Percentiles rank a stretch among this genome's conserved stretches.
Conservation (phyloP, 2,329 filamentous ascomycete genomes). For the Phialophora tarda region DNA sequence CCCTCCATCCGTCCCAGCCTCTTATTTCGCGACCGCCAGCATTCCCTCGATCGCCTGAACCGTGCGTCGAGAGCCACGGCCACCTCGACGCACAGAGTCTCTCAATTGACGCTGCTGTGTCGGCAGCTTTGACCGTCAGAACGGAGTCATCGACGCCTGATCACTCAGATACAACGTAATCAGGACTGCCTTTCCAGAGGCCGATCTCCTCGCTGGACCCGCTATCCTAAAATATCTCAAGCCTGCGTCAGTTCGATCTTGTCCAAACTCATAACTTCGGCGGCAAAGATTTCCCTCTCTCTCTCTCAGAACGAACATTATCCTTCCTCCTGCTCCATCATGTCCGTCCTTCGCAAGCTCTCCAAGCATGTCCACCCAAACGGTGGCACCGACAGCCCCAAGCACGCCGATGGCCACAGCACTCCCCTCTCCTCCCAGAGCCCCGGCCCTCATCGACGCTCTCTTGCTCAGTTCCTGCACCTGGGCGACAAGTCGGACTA, state of each 20-base stretch:
- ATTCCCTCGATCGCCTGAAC: background rate
- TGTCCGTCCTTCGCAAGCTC: conserved; percentile 41
- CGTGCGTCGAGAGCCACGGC: background rate
- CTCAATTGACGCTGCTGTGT: conserved; percentile 8
- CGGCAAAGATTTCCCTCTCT: background rate
- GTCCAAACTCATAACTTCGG: background rate
- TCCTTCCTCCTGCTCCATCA: conserved; percentile 13
- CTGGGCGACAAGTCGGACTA: conserved; percentile 41
- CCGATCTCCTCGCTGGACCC: background rate
- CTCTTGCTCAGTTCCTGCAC: conserved; percentile 49
- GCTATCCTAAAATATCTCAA: conserved; percentile 3
- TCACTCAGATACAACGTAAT: conserved; percentile 21
- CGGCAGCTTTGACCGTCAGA: conserved; percentile 3
- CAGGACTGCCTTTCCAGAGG: conserved; percentile 10
- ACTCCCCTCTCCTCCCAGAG: conserved; percentile 39
- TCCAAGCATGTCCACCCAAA: conserved; percentile 47
- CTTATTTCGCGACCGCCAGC: conserved; percentile 5
- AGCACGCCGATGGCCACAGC: conserved; percentile 22
- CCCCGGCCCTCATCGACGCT: conserved; percentile 48
- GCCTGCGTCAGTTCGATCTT: background rate
- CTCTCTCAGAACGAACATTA: too few species aligned
- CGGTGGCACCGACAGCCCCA: conserved; percentile 37
- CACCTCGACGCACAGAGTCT: background rate
- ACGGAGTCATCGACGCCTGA: conserved; percentile 1
- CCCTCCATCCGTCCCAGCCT: conserved; percentile 6